Evolutionary conservation across 495 filamentous ascomycete genomes (phyloP).

Genomic region (Podospora appendiculata): DNA sequence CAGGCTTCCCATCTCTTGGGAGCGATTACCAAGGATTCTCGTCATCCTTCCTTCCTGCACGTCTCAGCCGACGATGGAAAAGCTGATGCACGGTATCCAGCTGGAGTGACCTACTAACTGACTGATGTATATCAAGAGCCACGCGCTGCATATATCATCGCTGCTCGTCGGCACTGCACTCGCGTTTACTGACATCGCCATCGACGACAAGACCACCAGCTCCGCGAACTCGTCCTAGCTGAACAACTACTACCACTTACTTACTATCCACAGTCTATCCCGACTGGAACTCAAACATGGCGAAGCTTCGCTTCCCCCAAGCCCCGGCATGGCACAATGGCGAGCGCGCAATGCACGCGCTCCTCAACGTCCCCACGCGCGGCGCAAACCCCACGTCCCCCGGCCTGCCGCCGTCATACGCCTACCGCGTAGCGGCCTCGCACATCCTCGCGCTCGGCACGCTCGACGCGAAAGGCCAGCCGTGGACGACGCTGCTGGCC

Average conservation of each 20-base stretch:
- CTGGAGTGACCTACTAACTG: too few species aligned
- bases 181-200: too few species aligned
- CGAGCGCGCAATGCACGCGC: constrained; percentile 20
- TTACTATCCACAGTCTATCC: not conserved
- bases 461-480: constrained; percentile 52
- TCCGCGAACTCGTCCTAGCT: too few species aligned
- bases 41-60: too few species aligned
- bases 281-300: not conserved
- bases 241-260: not conserved
- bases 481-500: constrained; percentile 71
- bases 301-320: not conserved
- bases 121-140: too few species aligned
- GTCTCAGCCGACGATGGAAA: too few species aligned
- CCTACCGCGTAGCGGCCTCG: constrained; percentile 43
- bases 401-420: constrained; percentile 46
- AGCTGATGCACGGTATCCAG: too few species aligned
- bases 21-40: too few species aligned
- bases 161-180: too few species aligned
- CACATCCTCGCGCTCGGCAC: constrained; percentile 66
- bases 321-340: constrained; percentile 27
- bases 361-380: constrained; percentile 23
- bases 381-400: constrained; percentile 51
- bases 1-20: too few species aligned
- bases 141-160: too few species aligned
- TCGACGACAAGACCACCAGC: too few species aligned